These are phyloP conservation scores for Microbotryomycetes sp. DNA, from an alignment of 1,284 basidiomycete species.

Conservation along the genomic window DNA sequence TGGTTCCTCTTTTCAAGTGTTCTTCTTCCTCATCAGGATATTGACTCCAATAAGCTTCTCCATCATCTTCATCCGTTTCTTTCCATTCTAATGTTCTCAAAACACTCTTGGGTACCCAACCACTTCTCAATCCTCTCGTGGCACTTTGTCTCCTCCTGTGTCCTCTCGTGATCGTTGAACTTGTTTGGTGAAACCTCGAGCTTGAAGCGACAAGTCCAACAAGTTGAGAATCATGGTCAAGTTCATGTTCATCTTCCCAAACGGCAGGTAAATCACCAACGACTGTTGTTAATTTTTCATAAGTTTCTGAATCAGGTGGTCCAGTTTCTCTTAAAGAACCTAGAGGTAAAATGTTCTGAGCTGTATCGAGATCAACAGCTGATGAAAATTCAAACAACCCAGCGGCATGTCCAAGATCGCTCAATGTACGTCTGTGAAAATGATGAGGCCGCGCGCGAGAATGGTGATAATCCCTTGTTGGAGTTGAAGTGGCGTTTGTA, in stretches of 20 bases:
- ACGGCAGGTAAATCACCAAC: slow-evolving; percentile 13
- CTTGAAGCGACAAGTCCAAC: neutral
- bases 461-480: slow-evolving; percentile 1
- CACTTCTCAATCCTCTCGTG: neutral
- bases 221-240: neutral
- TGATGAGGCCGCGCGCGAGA: neutral
- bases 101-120: neutral
- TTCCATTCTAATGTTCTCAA: neutral
- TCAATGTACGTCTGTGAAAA: neutral
- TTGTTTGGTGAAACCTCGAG: slow-evolving; percentile 8
- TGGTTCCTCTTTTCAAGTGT: neutral
- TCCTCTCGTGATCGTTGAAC: slow-evolving; percentile 6
- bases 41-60: neutral
- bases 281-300: slow-evolving; percentile 18
- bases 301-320: slow-evolving; percentile 19
- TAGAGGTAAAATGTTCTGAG: slow-evolving; percentile 8
- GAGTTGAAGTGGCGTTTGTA: slow-evolving; percentile 3
- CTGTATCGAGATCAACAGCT: neutral
- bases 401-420: neutral
- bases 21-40: slow-evolving; percentile 10
- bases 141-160: neutral
- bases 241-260: slow-evolving; percentile 25
- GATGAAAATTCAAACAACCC: neutral
- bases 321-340: slow-evolving; percentile 14
- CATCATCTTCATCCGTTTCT: neutral